A percentile compares a stretch with the other conserved stretches of the same genome.
phyloP scores from a whole-genome alignment of 208 protist genomes.

The Trypanosoma theileri region DNA sequence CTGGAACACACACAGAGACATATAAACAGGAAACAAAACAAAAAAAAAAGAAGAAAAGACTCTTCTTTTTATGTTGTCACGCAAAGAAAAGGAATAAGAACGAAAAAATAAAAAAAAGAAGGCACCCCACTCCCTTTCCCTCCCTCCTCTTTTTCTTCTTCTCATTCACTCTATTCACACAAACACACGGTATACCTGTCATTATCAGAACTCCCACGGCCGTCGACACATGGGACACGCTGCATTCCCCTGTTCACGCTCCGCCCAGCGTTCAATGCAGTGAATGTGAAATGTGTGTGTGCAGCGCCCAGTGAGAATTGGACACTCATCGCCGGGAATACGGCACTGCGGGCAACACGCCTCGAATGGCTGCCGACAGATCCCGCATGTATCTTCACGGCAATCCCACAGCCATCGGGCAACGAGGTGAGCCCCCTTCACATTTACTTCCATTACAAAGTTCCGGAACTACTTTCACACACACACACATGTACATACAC shows the following conservation, averaged over 20 bases:
- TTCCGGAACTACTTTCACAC: neutral
- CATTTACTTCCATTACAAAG: constrained; percentile 65
- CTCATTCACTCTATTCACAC: neutral
- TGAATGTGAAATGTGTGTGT: constrained; percentile 99
- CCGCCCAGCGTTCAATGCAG: constrained; percentile 96
- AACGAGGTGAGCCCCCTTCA: constrained; percentile 80
- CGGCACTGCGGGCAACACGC: constrained; percentile 84
- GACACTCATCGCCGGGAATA: constrained; percentile 92
- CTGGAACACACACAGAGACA: too few relatives aligned
- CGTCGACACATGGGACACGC: constrained; percentile 82
- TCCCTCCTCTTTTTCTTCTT: too few relatives aligned
- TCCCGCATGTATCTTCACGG: constrained; percentile 87
- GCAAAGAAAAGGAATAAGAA: neutral
- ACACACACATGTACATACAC: too few relatives aligned
- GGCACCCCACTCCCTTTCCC: neutral
- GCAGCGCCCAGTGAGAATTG: constrained; percentile 96
- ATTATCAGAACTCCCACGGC: constrained; percentile 66
- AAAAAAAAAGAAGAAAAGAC: neutral
- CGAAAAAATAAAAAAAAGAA: constrained; percentile 12
- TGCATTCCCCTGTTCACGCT: constrained; percentile 52
- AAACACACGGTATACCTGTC: neutral
- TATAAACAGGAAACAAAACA: constrained; percentile 1
- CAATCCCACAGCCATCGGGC: constrained; percentile 88
- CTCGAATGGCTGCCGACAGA: constrained; percentile 83
- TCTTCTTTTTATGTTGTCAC: neutral